Evolutionary conservation across 495 filamentous ascomycete species (phyloP), one percentile per base, ranked within the genome.

Genomic region (Lindgomyces ingoldianus): DNA sequence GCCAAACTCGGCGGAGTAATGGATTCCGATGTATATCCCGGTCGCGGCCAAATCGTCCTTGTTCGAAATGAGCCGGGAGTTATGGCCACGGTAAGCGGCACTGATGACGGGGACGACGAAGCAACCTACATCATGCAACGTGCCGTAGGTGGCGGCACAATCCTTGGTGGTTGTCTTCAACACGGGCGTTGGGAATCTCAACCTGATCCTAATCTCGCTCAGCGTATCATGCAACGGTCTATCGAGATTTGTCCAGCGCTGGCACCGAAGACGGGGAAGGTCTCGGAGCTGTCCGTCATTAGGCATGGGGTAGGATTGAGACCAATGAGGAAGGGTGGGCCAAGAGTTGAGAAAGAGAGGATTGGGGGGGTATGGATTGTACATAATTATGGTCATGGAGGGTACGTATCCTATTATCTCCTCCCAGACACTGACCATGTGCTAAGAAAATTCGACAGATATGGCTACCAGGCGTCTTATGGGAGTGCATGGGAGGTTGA

Each of bases 111-210:
- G 0, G 80, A 81, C 0, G 91, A 90, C 36, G 93, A 98, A 73
- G 76, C 85, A n/a, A 79, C 81, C 60, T 98, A 98, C 70, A 84
- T 93, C 51, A 98, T 98, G 93, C 85, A 86, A 60, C 84, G 94
- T n/a, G 91, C 93, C 1, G 86, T 8, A 77, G 83, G 86, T 4
- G 86, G 86, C 18, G 86, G 86, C 42, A 96, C 91, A 0, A 80
- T 98, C 25, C 79, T 98, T 3, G 94, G 94, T 4, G 94, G 94
- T 0, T 95, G 86, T 24, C 92, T 96, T 71, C 86, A 90, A 76
- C 88, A 87, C 73, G 80, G 87, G 16, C 87, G 85, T 59, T 97
- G 91, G 92, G 91, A 97, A 60, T 78, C 84, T 16, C 81, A 89
- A 62, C 84, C 88, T 0, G 94, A 98, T 72, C 85, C 86, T 3